Percentiles rank a stretch among this genome's conserved stretches.
These are phyloP conservation scores for Cladosporium colombiae DNA, from an alignment of 2,329 filamentous ascomycete genomes.

Conservation along the genomic window DNA sequence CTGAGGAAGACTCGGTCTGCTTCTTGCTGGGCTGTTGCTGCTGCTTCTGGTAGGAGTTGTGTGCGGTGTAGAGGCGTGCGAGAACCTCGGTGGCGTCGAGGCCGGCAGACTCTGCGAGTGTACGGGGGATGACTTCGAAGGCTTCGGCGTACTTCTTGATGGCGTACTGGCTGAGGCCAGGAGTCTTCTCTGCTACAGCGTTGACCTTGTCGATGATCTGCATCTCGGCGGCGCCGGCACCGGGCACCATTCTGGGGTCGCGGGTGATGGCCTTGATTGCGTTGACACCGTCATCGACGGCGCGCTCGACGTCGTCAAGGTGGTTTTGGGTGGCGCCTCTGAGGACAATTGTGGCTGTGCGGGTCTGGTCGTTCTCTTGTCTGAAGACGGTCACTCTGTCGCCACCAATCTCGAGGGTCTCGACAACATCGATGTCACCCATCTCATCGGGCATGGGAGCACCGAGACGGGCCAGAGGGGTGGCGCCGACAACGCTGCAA, in stretches of 20 bases:
- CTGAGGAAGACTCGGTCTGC: constrained; percentile 41
- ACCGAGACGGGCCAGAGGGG: constrained; percentile 90
- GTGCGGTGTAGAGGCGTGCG: constrained; percentile 87
- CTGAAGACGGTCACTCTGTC: constrained; percentile 98
- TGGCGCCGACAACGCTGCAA: constrained; percentile 94
- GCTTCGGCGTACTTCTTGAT: constrained; percentile 98
- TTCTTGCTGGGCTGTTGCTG: constrained; percentile 21
- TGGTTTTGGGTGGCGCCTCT: constrained; percentile 97
- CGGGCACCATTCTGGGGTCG: constrained; percentile 86
- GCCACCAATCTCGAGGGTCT: constrained; percentile 96
- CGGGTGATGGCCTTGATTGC: constrained; percentile 98
- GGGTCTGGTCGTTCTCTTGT: constrained; percentile 88
- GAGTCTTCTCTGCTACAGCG: constrained; percentile 86
- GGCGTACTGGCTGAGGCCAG: constrained; percentile 89
- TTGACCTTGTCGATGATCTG: constrained; percentile 92
- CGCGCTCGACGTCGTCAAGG: constrained; percentile 93
- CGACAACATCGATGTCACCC: constrained; percentile 90
- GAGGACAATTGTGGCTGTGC: constrained; percentile 91
- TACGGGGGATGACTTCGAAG: constrained; percentile 94
- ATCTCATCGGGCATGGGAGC: constrained; percentile 99
- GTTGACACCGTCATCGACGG: constrained; percentile 97
- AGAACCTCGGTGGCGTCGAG: constrained; percentile 97
- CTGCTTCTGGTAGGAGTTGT: constrained; percentile 44
- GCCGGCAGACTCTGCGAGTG: constrained; percentile 90
- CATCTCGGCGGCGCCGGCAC: constrained; percentile 91